Percentiles rank a stretch among this genome's conserved stretches.
These are phyloP conservation scores for Fomitopsis serialis DNA, from an alignment of 768 basidiomycete species.

Conservation along the genomic window DNA sequence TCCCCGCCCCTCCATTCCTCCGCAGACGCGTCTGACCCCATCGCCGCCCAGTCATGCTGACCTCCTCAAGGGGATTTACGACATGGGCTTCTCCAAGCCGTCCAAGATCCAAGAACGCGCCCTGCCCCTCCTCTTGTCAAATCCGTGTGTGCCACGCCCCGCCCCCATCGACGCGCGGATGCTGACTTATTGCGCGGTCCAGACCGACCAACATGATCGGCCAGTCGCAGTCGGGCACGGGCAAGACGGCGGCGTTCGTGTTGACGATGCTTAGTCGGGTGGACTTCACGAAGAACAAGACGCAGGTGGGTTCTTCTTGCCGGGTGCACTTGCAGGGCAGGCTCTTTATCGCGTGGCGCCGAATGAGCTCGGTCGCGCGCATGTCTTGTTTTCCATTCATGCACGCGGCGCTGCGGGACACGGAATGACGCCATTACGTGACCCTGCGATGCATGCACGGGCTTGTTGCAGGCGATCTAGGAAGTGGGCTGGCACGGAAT, in stretches of 20 bases:
- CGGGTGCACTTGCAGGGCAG: neutral
- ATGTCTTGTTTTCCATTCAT: neutral
- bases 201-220: constrained; percentile 99
- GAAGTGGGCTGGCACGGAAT: too few relatives aligned
- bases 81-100: constrained; percentile 94
- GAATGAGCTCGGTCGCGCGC: neutral
- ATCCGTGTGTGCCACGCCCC: constrained; percentile 60
- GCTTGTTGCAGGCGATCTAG: too few relatives aligned
- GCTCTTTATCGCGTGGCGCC: neutral
- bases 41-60: constrained; percentile 60
- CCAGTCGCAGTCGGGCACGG: constrained; percentile 98
- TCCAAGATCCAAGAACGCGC: constrained; percentile 99
- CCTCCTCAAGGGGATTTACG: constrained; percentile 89
- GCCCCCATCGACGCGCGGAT: constrained; percentile 1
- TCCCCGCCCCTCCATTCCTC: constrained; percentile 1
- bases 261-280: constrained; percentile 95
- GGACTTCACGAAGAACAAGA: constrained; percentile 75
- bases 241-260: constrained; percentile 98
- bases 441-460: too few relatives aligned
- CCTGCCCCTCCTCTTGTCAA: constrained; percentile 79
- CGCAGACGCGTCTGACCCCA: neutral
- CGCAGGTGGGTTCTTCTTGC: constrained; percentile 53
- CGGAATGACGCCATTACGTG: too few relatives aligned
- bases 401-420: too few relatives aligned
- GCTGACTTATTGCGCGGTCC: constrained; percentile 2